Evolutionary conservation across 805 yeast species (phyloP), one percentile per base, ranked within the genome.

Genomic region (Lipomyces yamadae): DNA sequence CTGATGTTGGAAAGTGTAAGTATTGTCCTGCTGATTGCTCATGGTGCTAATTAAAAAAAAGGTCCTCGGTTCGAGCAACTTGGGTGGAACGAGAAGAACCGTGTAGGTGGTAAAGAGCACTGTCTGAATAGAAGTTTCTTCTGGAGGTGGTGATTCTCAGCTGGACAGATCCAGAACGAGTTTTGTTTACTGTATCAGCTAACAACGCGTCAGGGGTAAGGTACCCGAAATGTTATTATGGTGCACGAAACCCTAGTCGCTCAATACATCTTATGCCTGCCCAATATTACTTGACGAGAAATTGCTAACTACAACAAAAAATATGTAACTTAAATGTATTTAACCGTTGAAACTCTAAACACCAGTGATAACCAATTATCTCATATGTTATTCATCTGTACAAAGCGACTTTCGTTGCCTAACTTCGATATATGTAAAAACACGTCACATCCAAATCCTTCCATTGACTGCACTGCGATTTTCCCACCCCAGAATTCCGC

Each of bases 401-500:
- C 61, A 63, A 66, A 66, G 54, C 61, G 45, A 39, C 66, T 67
- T 52, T 68, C 71, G 61, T 84, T 81, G 55, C 97, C 97, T 64
- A 92, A 82, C 76, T 91, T 90, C 37, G 92, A 89, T 66, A 94
- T 79, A 39, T 89, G 86, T 74, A 95, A 79, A 67, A 89, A 88
- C 0, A 94, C 92, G 75, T 94, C 99, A 48, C 95, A 87, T 2
- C 99, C 99, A 72, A 89, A 91, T 1, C 97, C 98, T 67, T 92
- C 94, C 61, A 94, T 80, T 0, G 96, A 88, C 72, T 88, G 88
- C 83, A 94, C 85, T 66, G 87, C 88, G 60, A 94, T 78, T 61
- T 89, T 90, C 5, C 98, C 98, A 72, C 93, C 95, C 98, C 98
- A 94, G 77, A 94, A 94, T 73, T 94, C 98, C 0, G 97, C 91